These are phyloP conservation scores for Fraxinus sp. DNA, from an alignment of 305 asterid genomes.

Conservation along the genomic window DNA sequence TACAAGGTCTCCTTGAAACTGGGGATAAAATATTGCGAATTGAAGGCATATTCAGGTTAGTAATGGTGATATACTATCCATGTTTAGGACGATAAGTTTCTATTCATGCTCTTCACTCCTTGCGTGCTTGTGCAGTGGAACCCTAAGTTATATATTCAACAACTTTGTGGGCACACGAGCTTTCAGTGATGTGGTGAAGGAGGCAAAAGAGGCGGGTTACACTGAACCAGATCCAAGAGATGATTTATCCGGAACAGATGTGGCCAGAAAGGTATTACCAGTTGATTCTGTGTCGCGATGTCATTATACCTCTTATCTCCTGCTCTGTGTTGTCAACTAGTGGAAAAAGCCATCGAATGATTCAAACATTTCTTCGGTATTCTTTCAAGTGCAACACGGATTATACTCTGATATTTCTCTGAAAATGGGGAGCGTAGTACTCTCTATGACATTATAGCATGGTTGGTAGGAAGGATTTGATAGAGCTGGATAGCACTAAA, in stretches of 20 bases:
- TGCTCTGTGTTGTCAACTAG: neutral
- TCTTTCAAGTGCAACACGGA: neutral
- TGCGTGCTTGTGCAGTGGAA: constrained; percentile 68
- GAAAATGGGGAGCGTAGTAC: neutral
- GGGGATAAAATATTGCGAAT: constrained; percentile 85
- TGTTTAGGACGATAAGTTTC: constrained; percentile 1
- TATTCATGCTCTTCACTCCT: constrained; percentile 21
- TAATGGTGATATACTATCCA: constrained; percentile 4
- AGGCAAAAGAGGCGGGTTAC: constrained; percentile 88
- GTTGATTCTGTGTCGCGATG: constrained; percentile 9
- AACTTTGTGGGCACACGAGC: constrained; percentile 65
- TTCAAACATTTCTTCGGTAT: neutral
- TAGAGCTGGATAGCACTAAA: neutral
- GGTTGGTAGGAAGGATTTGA: neutral
- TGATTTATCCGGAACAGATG: constrained; percentile 95
- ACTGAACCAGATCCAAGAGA: constrained; percentile 99
- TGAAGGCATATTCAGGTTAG: constrained; percentile 95
- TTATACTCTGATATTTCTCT: constrained; percentile 2
- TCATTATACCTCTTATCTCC: neutral
- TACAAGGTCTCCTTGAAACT: constrained; percentile 95
- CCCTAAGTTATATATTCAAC: constrained; percentile 92
- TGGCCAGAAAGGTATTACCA: constrained; percentile 84
- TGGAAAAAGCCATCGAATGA: constrained; percentile 10
- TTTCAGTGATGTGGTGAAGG: constrained; percentile 93
- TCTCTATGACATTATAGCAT: neutral